Evolutionary conservation across 225 moss, liverwort and hornwort genomes (phyloP).

Genomic region (Takakia lepidozioides): DNA sequence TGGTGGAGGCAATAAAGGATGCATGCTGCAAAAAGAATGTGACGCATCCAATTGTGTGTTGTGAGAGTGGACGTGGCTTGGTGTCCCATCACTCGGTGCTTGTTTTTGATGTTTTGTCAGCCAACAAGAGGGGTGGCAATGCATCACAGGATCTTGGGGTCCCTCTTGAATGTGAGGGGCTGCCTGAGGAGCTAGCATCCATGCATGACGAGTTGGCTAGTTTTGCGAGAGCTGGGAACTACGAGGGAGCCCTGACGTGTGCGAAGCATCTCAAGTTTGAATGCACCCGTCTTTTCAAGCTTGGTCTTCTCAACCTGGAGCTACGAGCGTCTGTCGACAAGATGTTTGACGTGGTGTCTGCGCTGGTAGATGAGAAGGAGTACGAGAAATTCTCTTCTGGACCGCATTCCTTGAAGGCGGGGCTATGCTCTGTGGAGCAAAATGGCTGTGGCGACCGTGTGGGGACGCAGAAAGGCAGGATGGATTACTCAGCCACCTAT

Average conservation of each 20-base stretch:
- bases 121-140: conserved; percentile 36
- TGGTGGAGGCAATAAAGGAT: conserved; percentile 64
- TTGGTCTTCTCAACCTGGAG: conserved; percentile 48
- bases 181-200: conserved; percentile 32
- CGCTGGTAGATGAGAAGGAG: conserved; percentile 15
- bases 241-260: conserved; percentile 36
- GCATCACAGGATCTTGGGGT: conserved; percentile 43
- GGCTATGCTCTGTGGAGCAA: not conserved
- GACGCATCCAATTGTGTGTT: conserved; percentile 55
- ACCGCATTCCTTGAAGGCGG: no score
- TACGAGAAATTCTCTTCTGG: conserved; percentile 3
- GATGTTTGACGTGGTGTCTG: conserved; percentile 51
- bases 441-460: conserved; percentile 10
- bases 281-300: conserved; percentile 63
- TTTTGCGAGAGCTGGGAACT: conserved; percentile 27
- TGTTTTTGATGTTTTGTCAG: conserved; percentile 79
- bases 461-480: conserved; percentile 6
- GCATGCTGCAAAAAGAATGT: conserved; percentile 66
- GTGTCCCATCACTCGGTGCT: conserved; percentile 86
- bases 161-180: conserved; percentile 29
- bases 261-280: conserved; percentile 55
- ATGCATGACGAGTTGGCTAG: conserved; percentile 28
- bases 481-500: conserved; percentile 55
- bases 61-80: conserved; percentile 84
- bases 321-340: conserved; percentile 64